Evolutionary conservation across 805 yeast species (phyloP).

Genomic region (Ascoidea rubescens): DNA sequence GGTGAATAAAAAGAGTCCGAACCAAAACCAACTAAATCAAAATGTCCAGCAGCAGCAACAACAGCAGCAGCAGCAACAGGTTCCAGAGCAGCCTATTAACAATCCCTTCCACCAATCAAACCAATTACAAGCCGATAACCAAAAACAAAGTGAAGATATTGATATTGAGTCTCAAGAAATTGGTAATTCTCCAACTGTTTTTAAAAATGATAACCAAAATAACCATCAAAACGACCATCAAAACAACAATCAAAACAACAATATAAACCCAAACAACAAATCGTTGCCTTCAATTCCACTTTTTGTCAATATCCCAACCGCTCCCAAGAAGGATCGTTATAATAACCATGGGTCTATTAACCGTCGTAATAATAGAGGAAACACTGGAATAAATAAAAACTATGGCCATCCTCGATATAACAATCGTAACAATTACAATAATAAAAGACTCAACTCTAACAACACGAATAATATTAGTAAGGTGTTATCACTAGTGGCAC

Average conservation of each 20-base stretch:
- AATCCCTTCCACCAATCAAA: conserved; percentile 8
- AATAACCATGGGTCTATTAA: not conserved
- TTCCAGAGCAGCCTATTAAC: conserved; percentile 8
- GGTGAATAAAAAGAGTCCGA: conserved; percentile 18
- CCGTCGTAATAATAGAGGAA: not conserved
- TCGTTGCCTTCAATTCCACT: not conserved
- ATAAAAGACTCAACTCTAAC: not conserved
- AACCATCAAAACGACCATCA: conserved; percentile 12
- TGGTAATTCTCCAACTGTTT: too few species aligned
- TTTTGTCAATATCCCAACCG: not conserved
- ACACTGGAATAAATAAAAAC: not conserved
- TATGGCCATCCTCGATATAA: too few species aligned
- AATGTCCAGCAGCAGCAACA: conserved; percentile 6
- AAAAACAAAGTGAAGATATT: not conserved
- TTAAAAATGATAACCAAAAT: not conserved
- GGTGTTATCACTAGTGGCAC: too few species aligned
- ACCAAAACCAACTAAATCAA: conserved; percentile 9
- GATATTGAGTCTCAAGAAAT: not conserved
- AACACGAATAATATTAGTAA: not conserved
- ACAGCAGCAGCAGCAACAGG: conserved; percentile 10
- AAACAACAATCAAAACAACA: conserved; percentile 8
- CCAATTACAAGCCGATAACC: conserved; percentile 3
- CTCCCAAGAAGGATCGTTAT: not conserved
- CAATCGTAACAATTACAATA: too few species aligned
- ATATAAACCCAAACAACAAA: not conserved